Base-by-base conservation (phyloP, 495 filamentous ascomycete genomes). In the Parathielavia hyrcaniae region DNA sequence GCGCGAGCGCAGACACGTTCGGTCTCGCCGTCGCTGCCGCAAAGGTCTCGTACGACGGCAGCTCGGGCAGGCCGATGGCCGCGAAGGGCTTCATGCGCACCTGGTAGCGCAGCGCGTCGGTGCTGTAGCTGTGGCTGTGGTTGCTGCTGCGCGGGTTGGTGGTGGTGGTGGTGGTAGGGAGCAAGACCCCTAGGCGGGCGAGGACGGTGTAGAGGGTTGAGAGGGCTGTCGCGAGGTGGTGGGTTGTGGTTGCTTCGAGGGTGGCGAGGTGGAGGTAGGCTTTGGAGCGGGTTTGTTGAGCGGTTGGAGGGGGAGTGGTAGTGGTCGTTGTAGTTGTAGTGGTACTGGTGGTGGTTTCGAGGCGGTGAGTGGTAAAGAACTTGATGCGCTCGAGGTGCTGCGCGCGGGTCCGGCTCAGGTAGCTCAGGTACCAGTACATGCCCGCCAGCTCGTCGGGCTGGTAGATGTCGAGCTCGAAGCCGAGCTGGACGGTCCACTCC, bases 391-490 rank as follows among this genome's bases (percentile, higher is more conserved):
- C 85, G 32, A 86, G 72, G 62, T 90, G 86, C 47, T 75, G 71
- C 30, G 76, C 72, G n/a, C 80, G 76, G 0, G 77, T 78, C 49
- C 77, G 73, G 41, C 78, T 67, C 1, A 87, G 75, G 58, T 81
- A 74, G 64, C 81, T 76, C 8, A 87, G 76, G 58, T 88, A 95
- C 85, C 87, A 92, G 68, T 96, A 97, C 88, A 96, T 96, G 16
- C 82, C 84, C 13, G 85, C 81, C 8, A 93, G 77, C 72, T 99
- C 93, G 67, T 96, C 88, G 2, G 85, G 80, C 22, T 89, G 83
- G 66, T 97, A 97, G 26, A 95, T 83, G 10, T 90, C 84, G 17
- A 96, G 83, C 69, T 97, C 93, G 67, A 99, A 97, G n/a, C 93
- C 93, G 53, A 96, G 84, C 69, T 96, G 90, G 13, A 96, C 77